phyloP scores from a whole-genome alignment of 371 early-diverging fungal species.

The Mucor ambiguus region DNA sequence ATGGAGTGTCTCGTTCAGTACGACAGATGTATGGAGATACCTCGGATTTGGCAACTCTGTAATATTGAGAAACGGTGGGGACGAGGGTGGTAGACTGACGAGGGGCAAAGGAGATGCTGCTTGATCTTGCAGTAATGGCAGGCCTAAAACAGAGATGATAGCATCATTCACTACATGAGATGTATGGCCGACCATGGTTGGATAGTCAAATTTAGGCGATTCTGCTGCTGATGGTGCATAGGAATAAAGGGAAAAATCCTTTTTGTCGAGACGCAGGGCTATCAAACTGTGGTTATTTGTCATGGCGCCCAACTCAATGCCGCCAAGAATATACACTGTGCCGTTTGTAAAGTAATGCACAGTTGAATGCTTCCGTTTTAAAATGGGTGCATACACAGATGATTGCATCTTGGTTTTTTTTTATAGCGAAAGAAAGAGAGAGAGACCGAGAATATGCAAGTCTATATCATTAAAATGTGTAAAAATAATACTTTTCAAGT shows the following conservation, averaged over 20 bases:
- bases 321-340: conserved; percentile 22
- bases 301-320: conserved; percentile 3
- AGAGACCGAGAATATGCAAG: neutral
- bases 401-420: neutral
- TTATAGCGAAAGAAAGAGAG: neutral
- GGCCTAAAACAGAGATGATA: conserved; percentile 18
- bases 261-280: conserved; percentile 13
- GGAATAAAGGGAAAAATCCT: conserved; percentile 12
- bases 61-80: neutral
- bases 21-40: conserved; percentile 19
- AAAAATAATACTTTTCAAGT: neutral
- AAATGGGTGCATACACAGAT: conserved; percentile 11
- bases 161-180: conserved; percentile 13
- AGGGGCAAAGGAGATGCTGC: neutral
- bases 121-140: conserved; percentile 5
- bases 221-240: neutral
- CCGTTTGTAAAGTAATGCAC: conserved; percentile 21
- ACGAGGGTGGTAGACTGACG: neutral
- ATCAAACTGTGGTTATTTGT: conserved; percentile 4
- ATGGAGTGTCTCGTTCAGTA: conserved; percentile 2
- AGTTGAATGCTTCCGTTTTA: conserved; percentile 19
- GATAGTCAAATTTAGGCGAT: neutral
- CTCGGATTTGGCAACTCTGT: conserved; percentile 5
- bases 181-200: conserved; percentile 17
- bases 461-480: neutral